Conservation (phyloP, 139 green algal species). For the Chloropicon primus region DNA sequence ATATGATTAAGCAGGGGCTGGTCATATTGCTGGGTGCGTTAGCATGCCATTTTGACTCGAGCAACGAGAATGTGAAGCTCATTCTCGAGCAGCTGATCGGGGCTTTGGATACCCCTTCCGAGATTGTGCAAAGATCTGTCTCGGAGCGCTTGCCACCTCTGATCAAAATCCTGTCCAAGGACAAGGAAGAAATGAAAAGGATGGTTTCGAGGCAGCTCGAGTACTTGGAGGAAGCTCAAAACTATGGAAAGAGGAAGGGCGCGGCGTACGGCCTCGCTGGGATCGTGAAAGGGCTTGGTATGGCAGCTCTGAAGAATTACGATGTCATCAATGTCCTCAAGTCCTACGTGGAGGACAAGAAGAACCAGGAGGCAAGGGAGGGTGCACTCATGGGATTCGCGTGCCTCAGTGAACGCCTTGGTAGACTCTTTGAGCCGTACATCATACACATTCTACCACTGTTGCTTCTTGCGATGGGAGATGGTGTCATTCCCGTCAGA, state of each 20-base stretch:
- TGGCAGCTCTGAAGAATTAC: conserved; percentile 60
- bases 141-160: conserved; percentile 75
- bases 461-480: conserved; percentile 80
- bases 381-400: conserved; percentile 84
- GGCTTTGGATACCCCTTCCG: conserved; percentile 74
- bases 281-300: conserved; percentile 82
- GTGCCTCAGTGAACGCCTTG: conserved; percentile 78
- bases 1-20: conserved; percentile 74
- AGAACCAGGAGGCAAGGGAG: conserved; percentile 43
- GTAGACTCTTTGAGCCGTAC: conserved; percentile 98
- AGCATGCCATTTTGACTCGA: conserved; percentile 33
- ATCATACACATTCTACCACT: conserved; percentile 86
- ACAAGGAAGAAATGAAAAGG: conserved; percentile 15
- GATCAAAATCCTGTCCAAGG: conserved; percentile 29
- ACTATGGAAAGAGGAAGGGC: conserved; percentile 68
- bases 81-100: conserved; percentile 54
- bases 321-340: conserved; percentile 85
- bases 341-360: conserved; percentile 20
- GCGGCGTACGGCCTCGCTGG: conserved; percentile 84
- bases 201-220: conserved; percentile 43
- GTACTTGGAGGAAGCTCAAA: conserved; percentile 14
- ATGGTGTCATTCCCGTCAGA: conserved; percentile 47
- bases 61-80: conserved; percentile 14
- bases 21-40: conserved; percentile 86
- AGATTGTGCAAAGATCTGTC: conserved; percentile 78